These are phyloP conservation scores for Tulasnella sp. DNA, from an alignment of 768 basidiomycete species.

Conservation along the genomic window DNA sequence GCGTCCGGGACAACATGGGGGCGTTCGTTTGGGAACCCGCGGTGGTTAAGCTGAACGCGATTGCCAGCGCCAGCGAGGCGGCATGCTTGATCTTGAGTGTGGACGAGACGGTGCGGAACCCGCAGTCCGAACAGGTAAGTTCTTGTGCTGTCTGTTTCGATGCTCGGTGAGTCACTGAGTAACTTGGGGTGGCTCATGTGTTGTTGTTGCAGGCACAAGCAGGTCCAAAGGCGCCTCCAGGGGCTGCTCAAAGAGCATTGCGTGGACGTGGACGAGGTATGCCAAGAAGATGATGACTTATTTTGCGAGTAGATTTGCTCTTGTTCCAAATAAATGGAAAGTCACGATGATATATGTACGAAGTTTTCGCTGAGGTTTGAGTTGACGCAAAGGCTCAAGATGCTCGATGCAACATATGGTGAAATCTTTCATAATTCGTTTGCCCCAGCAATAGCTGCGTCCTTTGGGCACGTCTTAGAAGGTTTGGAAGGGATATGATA, in stretches of 20 bases:
- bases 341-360: too few relatives aligned
- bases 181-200: background rate
- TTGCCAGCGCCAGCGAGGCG: constrained; percentile 91
- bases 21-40: constrained; percentile 98
- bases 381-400: too few relatives aligned
- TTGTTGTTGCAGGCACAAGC: constrained; percentile 46
- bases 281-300: constrained; percentile 10
- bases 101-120: constrained; percentile 94
- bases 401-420: too few relatives aligned
- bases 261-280: constrained; percentile 74
- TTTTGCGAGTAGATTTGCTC: too few relatives aligned
- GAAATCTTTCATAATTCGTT: too few relatives aligned
- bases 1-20: constrained; percentile 92
- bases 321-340: too few relatives aligned
- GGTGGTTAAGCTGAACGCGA: constrained; percentile 88
- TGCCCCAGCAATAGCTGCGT: too few relatives aligned
- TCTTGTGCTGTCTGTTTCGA: constrained; percentile 10
- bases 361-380: too few relatives aligned
- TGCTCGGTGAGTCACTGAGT: constrained; percentile 12
- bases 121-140: constrained; percentile 84
- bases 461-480: too few relatives aligned
- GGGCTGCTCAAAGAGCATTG: constrained; percentile 74
- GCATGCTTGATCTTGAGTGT: constrained; percentile 92
- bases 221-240: constrained; percentile 87
- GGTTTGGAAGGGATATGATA: too few relatives aligned